Conservation (phyloP, 345 rosid genomes). For the Tarenaya hassleriana region DNA sequence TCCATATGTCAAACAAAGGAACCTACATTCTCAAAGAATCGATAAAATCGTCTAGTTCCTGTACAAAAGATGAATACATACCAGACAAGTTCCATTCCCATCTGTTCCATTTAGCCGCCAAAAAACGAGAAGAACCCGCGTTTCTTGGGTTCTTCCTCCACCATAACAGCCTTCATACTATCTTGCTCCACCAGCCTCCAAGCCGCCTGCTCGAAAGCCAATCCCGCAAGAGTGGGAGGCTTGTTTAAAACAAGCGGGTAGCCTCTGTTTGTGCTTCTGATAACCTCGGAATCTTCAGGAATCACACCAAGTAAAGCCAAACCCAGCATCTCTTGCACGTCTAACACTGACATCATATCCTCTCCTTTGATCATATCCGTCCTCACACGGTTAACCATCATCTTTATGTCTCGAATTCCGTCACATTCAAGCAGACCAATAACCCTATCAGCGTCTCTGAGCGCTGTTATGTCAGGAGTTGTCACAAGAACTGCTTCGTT, state of each 20-base stretch:
- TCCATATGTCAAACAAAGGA: conserved; percentile 15
- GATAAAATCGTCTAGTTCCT: conserved; percentile 30
- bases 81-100: conserved; percentile 19
- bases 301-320: conserved; percentile 72
- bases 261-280: conserved; percentile 86
- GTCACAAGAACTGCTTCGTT: conserved; percentile 85
- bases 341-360: conserved; percentile 97
- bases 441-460: conserved; percentile 85
- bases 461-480: conserved; percentile 84
- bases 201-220: conserved; percentile 97
- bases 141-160: conserved; percentile 91
- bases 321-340: conserved; percentile 93
- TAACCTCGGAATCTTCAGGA: conserved; percentile 90
- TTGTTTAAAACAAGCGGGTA: conserved; percentile 80
- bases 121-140: conserved; percentile 85
- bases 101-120: conserved; percentile 38
- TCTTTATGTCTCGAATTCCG: conserved; percentile 85
- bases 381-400: conserved; percentile 88
- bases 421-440: conserved; percentile 85
- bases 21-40: conserved; percentile 22
- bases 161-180: conserved; percentile 92
- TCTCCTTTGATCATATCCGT: conserved; percentile 98
- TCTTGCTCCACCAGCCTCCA: conserved; percentile 99
- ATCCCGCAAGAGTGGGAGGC: conserved; percentile 89
- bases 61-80: conserved; percentile 29